Evolutionary conservation across 441 rosid genomes (phyloP).

Genomic region (Isatis lusitanica): DNA sequence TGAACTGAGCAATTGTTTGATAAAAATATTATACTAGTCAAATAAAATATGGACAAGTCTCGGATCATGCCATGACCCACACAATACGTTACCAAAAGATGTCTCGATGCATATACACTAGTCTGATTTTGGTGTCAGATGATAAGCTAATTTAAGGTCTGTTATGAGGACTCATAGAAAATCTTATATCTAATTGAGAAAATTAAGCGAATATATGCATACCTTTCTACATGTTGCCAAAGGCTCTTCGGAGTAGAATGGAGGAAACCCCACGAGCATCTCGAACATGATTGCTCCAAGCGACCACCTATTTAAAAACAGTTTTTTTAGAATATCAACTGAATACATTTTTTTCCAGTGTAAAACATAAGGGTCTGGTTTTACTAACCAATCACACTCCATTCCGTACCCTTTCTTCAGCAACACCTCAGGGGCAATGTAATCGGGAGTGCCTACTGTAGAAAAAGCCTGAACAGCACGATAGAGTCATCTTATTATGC

Average conservation of each 20-base stretch:
- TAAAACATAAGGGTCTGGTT: conserved; percentile 4
- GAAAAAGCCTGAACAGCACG: conserved; percentile 57
- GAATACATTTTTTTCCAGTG: conserved; percentile 6
- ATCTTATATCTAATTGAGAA: not conserved
- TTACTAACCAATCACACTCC: conserved; percentile 70
- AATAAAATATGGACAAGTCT: conserved; percentile 8
- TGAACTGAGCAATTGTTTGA: conserved; percentile 41
- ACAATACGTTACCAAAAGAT: conserved; percentile 4
- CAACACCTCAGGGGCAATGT: conserved; percentile 71
- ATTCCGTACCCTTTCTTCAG: conserved; percentile 75
- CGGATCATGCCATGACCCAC: conserved; percentile 12
- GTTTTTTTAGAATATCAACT: conserved; percentile 16
- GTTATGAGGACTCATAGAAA: not conserved
- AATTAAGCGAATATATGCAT: conserved; percentile 35
- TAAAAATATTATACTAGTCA: conserved; percentile 34
- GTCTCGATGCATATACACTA: not conserved
- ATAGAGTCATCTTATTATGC: conserved; percentile 13
- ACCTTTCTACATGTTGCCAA: conserved; percentile 68
- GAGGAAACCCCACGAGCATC: conserved; percentile 74
- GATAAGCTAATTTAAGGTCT: conserved; percentile 6
- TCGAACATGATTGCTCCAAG: conserved; percentile 74
- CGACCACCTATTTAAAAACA: conserved; percentile 55
- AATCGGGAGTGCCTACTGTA: conserved; percentile 73
- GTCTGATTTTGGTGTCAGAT: not conserved
- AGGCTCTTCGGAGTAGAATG: conserved; percentile 63